Base-by-base conservation (phyloP, 768 basidiomycete species). In the Lactarius sanguifluus region DNA sequence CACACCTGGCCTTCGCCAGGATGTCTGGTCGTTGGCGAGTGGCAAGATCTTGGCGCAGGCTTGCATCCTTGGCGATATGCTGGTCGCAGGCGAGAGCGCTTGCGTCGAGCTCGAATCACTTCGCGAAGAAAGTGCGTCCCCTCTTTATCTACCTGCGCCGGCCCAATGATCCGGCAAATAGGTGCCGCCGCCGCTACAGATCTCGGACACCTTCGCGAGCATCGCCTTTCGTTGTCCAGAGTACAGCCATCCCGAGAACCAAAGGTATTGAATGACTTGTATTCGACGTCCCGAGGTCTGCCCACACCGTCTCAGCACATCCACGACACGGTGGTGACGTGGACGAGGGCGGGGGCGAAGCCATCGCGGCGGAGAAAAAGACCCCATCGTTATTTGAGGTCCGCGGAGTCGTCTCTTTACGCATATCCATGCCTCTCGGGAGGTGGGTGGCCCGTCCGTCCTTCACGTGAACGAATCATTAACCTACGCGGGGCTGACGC, bases 21-120 rank as follows among this genome's bases (percentile, higher is more conserved):
- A 67, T 85, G 80, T 8, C 83, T 88, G 3, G 81, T 84, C 10
- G 83, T 94, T 28, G 89, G 86, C 94, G 73, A 84, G 83, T 69
- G 92, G 91, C 7, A 92, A 89, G 75, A 81, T 94, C 38, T 91
- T 89, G 87, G 83, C 85, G 55, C 88, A 89, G 71, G 91, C 85
- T 1, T 83, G 78, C 62, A 73, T 94, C 20, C 77, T 90, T 28
- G 88, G 85, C 40, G 85, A 83, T 8, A 76, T 88, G 16, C 72
- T 88, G n/a, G 80, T 91, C 9, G 84, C 88, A 36, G 91, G 92
- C 9, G 84, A 86, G 72, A 84, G 83, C 66, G 87, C 83, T 20
- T 89, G 87, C 72, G 79, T 94, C 47, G 88, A 92, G 71, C 76
- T 94, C 61, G 80, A 94, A 93, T 71, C 88, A 92, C 73, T 89